Evolutionary conservation across 1,284 basidiomycete genomes (phyloP).

Genomic region (Moesziomyces globuligerus): DNA sequence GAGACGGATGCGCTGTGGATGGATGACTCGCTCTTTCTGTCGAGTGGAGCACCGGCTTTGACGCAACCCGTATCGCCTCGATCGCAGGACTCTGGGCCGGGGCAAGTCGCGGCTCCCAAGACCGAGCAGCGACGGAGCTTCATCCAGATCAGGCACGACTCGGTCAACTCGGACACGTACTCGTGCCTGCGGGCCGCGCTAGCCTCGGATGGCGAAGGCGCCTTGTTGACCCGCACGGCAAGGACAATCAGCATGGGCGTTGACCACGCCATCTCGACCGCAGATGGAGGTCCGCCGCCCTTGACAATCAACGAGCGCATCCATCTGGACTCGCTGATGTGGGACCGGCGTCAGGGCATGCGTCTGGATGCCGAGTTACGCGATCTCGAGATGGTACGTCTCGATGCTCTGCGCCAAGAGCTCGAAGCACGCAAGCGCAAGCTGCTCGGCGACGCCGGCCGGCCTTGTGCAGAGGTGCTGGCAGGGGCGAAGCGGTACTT

Average conservation of each 20-base stretch:
- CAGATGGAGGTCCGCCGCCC: conserved; percentile 10
- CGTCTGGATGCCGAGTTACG: conserved; percentile 35
- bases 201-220: conserved; percentile 41
- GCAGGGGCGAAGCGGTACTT: conserved; percentile 35
- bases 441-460: conserved; percentile 19
- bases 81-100: not conserved
- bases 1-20: conserved; percentile 32
- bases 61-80: conserved; percentile 14
- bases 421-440: conserved; percentile 35
- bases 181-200: conserved; percentile 41
- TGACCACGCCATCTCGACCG: conserved; percentile 18
- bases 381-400: conserved; percentile 22
- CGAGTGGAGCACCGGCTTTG: conserved; percentile 28
- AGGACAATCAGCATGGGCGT: conserved; percentile 31
- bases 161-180: conserved; percentile 38
- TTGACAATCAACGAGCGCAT: conserved; percentile 36
- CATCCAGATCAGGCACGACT: conserved; percentile 37
- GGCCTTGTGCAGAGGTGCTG: conserved; percentile 19
- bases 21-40: conserved; percentile 23
- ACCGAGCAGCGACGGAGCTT: conserved; percentile 20
- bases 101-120: conserved; percentile 2
- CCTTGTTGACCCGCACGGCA: conserved; percentile 32
- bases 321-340: conserved; percentile 49
- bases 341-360: conserved; percentile 38
- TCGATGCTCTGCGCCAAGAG: conserved; percentile 19